Evolutionary conservation across 2,329 filamentous ascomycete genomes (phyloP).

Genomic region (Exophiala bonariae): DNA sequence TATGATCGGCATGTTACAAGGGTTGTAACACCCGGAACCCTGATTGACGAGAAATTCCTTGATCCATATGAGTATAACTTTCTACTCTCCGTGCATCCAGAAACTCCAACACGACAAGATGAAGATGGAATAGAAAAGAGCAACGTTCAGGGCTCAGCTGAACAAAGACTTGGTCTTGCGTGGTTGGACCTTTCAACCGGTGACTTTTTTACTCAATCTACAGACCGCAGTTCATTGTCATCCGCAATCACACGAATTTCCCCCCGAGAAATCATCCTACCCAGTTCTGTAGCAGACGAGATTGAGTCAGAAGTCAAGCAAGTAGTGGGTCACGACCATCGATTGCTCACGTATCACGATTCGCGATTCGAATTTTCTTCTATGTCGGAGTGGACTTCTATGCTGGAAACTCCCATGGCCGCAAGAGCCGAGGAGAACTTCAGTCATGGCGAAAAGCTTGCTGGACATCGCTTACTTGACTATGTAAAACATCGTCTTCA

Average conservation of each 20-base stretch:
- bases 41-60: constrained; percentile 98
- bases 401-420: constrained; percentile 74
- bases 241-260: constrained; percentile 80
- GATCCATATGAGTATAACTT: constrained; percentile 94
- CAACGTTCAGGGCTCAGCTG: constrained; percentile 24
- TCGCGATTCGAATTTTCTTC: constrained; percentile 44
- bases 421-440: constrained; percentile 58
- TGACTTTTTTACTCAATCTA: constrained; percentile 83
- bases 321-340: constrained; percentile 71
- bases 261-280: constrained; percentile 81
- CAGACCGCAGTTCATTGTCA: constrained; percentile 69
- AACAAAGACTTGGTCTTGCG: constrained; percentile 68
- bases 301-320: constrained; percentile 63
- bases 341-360: constrained; percentile 72
- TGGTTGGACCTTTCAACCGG: constrained; percentile 97
- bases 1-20: constrained; percentile 83
- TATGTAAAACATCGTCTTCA: constrained; percentile 81
- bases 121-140: constrained; percentile 31
- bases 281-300: constrained; percentile 60
- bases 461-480: constrained; percentile 77
- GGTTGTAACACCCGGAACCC: constrained; percentile 88
- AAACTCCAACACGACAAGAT: constrained; percentile 28
- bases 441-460: constrained; percentile 67
- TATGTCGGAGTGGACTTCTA: constrained; percentile 67
- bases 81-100: constrained; percentile 71